A percentile compares a stretch with the other conserved stretches of the same genome.
These are phyloP conservation scores for Arabidopsis thaliana DNA, from an alignment of 345 rosid genomes.

Conservation along the genomic window DNA sequence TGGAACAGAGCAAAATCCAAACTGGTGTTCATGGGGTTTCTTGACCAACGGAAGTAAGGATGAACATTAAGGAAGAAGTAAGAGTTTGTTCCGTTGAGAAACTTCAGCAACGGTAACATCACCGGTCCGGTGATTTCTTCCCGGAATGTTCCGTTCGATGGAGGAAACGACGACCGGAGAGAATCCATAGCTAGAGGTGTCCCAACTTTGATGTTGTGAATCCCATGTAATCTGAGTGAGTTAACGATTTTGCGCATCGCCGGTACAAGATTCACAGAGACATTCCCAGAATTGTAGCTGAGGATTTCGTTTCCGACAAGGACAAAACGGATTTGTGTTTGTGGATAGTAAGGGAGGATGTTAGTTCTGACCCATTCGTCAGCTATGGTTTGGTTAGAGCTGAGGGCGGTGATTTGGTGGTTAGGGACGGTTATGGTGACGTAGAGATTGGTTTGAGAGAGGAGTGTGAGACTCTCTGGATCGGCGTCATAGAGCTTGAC, in stretches of 20 bases:
- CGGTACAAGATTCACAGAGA: slow-evolving; percentile 61
- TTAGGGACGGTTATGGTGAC: slow-evolving; percentile 69
- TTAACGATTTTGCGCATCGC: slow-evolving; percentile 66
- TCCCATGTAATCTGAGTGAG: slow-evolving; percentile 49
- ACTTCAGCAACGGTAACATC: slow-evolving; percentile 60
- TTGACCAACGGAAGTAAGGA: slow-evolving; percentile 80
- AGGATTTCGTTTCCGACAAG: slow-evolving; percentile 71
- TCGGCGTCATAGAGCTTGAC: slow-evolving; percentile 68
- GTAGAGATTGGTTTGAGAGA: slow-evolving; percentile 58
- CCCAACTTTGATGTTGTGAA: slow-evolving; percentile 69
- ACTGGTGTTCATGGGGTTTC: slow-evolving; percentile 44
- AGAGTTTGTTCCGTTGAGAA: slow-evolving; percentile 71
- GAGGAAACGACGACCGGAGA: slow-evolving; percentile 63
- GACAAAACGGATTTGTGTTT: slow-evolving; percentile 60
- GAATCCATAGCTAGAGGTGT: slow-evolving; percentile 79
- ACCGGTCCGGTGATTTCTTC: slow-evolving; percentile 56
- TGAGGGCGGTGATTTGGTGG: slow-evolving; percentile 55
- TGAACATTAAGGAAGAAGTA: slow-evolving; percentile 75
- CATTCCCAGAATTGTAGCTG: not conserved
- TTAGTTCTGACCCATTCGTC: slow-evolving; percentile 62
- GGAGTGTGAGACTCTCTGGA: slow-evolving; percentile 60
- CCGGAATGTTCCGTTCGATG: slow-evolving; percentile 67
- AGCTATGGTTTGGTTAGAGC: slow-evolving; percentile 54
- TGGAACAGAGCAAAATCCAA: slow-evolving; percentile 62
- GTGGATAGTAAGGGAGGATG: slow-evolving; percentile 59